Conservation (phyloP, 106 monocot species). For the Triglochin maritima region DNA sequence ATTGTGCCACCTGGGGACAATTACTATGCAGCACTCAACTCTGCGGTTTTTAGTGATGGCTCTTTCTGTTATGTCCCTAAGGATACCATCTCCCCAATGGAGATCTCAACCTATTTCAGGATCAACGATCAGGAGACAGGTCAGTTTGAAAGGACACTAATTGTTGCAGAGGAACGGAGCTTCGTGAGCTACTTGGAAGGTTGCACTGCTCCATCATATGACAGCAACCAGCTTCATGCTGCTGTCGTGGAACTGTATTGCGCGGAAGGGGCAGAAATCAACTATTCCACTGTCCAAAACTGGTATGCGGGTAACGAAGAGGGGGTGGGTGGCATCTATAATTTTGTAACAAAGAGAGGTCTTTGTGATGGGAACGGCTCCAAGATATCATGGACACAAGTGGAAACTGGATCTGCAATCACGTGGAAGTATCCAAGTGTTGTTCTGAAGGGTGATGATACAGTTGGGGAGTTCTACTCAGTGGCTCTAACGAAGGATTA, state of each 20-base stretch:
- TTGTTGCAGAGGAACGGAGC: conserved; percentile 71
- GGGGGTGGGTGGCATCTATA: conserved; percentile 83
- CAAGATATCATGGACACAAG: conserved; percentile 96
- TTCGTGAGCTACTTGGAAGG: conserved; percentile 93
- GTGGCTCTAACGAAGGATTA: conserved; percentile 89
- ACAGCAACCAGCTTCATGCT: conserved; percentile 87
- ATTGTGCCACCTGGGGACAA: conserved; percentile 81
- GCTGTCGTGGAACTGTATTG: conserved; percentile 89
- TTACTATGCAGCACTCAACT: conserved; percentile 89
- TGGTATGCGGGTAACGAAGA: conserved; percentile 89
- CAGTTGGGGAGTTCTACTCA: conserved; percentile 88
- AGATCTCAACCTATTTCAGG: conserved; percentile 90
- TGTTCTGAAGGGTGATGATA: conserved; percentile 58
- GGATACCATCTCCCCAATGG: conserved; percentile 84
- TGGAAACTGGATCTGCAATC: conserved; percentile 94
- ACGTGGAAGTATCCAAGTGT: conserved; percentile 99
- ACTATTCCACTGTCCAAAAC: conserved; percentile 94
- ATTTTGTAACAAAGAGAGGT: conserved; percentile 94
- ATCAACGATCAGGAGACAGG: conserved; percentile 85
- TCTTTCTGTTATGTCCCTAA: conserved; percentile 95
- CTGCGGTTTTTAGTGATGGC: conserved; percentile 83
- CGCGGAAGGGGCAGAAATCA: conserved; percentile 77
- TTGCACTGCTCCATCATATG: conserved; percentile 83
- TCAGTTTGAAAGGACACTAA: conserved; percentile 89
- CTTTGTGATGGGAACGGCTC: conserved; percentile 61